These are phyloP conservation scores for Penicillium ucsense DNA, from an alignment of 495 filamentous ascomycete species.

Conservation along the genomic window DNA sequence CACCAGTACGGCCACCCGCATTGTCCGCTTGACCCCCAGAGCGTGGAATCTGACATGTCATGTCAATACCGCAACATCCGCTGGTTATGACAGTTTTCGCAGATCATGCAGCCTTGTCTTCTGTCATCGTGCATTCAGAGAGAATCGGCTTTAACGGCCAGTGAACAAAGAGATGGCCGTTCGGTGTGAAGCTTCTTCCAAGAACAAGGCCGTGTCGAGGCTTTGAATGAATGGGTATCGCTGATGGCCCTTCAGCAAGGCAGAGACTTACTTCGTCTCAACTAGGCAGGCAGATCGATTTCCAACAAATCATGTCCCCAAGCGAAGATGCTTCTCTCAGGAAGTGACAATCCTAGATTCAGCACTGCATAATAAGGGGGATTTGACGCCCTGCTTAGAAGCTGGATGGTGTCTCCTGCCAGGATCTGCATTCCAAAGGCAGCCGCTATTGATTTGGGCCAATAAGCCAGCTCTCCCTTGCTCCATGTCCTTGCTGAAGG, in stretches of 20 bases:
- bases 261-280: too few relatives aligned
- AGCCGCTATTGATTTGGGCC: slow-evolving; percentile 15
- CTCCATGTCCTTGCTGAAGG: slow-evolving; percentile 18
- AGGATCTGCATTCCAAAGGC: slow-evolving; percentile 19
- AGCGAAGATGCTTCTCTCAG: too few relatives aligned
- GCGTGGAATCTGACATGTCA: slow-evolving; percentile 16
- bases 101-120: slow-evolving; percentile 3
- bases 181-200: too few relatives aligned
- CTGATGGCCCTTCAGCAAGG: too few relatives aligned
- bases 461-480: slow-evolving; percentile 13
- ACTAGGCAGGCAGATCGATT: too few relatives aligned
- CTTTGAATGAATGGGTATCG: too few relatives aligned
- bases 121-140: slow-evolving; percentile 8
- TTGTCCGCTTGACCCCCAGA: neutral
- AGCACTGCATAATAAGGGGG: too few relatives aligned
- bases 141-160: neutral
- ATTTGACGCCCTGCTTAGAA: too few relatives aligned
- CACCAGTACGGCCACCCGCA: neutral
- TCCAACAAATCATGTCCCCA: too few relatives aligned
- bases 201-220: too few relatives aligned
- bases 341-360: too few relatives aligned
- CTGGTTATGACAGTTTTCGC: neutral
- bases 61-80: neutral
- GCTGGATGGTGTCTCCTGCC: neutral
- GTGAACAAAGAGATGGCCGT: too few relatives aligned